Evolutionary conservation across 805 yeast species (phyloP).

Genomic region (Metschnikowia lunata): DNA sequence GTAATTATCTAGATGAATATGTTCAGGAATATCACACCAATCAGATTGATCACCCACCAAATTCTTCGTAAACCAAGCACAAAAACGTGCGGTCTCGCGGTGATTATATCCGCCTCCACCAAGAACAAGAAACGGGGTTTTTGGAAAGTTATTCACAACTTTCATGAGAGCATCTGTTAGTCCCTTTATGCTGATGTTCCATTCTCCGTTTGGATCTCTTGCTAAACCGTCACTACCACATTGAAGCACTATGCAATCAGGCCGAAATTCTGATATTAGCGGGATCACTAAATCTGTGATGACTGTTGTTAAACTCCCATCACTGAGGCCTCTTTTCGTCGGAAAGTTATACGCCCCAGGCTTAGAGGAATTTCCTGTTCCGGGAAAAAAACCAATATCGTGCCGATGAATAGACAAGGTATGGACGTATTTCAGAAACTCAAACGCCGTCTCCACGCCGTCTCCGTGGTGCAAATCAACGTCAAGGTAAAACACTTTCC

Average conservation of each 20-base stretch:
- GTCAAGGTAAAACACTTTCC: constrained; percentile 57
- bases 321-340: constrained; percentile 51
- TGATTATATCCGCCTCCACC: constrained; percentile 82
- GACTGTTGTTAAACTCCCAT: constrained; percentile 36
- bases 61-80: constrained; percentile 43
- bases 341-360: constrained; percentile 49
- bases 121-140: constrained; percentile 42
- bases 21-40: constrained; percentile 53
- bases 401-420: constrained; percentile 62
- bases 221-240: constrained; percentile 73
- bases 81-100: constrained; percentile 56
- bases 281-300: constrained; percentile 43
- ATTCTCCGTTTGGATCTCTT: constrained; percentile 59
- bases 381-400: constrained; percentile 71
- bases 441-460: constrained; percentile 68
- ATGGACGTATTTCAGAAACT: constrained; percentile 48
- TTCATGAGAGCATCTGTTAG: constrained; percentile 32
- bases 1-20: constrained; percentile 39
- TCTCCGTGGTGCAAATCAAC: constrained; percentile 79
- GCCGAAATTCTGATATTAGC: constrained; percentile 30
- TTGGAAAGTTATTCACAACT: neutral
- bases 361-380: constrained; percentile 52
- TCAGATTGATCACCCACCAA: constrained; percentile 18
- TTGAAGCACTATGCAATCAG: constrained; percentile 58
- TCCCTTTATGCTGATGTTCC: constrained; percentile 63